Evolutionary conservation across 169 alveolate species (phyloP).

Genomic region (Plasmodium inui): DNA sequence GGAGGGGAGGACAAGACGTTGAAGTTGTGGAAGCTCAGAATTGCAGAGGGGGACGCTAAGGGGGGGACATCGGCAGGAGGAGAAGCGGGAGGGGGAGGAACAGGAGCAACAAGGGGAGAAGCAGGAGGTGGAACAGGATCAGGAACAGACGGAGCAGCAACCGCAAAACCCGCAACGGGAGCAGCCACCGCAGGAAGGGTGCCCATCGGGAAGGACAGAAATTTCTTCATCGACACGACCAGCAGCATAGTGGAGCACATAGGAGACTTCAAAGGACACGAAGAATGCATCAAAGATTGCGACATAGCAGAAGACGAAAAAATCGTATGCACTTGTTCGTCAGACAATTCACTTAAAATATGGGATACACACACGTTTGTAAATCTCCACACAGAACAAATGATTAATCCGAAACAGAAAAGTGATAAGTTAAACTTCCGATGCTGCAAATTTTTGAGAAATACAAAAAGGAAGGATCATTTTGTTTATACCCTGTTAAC

Average conservation of each 20-base stretch:
- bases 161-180: too few relatives aligned
- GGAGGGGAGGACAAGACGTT: slow-evolving; percentile 82
- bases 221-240: slow-evolving; percentile 8
- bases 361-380: slow-evolving; percentile 43
- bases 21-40: slow-evolving; percentile 79
- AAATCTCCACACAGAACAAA: slow-evolving; percentile 61
- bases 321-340: slow-evolving; percentile 29
- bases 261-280: slow-evolving; percentile 67
- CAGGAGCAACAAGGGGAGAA: too few relatives aligned
- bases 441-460: slow-evolving; percentile 65
- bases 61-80: neutral
- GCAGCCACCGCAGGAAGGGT: neutral
- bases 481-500: slow-evolving; percentile 25
- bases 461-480: slow-evolving; percentile 3
- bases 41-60: neutral
- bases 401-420: slow-evolving; percentile 44
- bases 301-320: slow-evolving; percentile 61
- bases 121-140: neutral
- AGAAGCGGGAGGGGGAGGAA: too few relatives aligned
- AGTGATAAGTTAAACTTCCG: slow-evolving; percentile 68
- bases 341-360: slow-evolving; percentile 70
- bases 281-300: slow-evolving; percentile 69
- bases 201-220: neutral
- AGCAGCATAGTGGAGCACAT: slow-evolving; percentile 29
- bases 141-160: neutral